Evolutionary conservation across 257 asterid genomes (phyloP).

Genomic region (Penstemon barbatus): DNA sequence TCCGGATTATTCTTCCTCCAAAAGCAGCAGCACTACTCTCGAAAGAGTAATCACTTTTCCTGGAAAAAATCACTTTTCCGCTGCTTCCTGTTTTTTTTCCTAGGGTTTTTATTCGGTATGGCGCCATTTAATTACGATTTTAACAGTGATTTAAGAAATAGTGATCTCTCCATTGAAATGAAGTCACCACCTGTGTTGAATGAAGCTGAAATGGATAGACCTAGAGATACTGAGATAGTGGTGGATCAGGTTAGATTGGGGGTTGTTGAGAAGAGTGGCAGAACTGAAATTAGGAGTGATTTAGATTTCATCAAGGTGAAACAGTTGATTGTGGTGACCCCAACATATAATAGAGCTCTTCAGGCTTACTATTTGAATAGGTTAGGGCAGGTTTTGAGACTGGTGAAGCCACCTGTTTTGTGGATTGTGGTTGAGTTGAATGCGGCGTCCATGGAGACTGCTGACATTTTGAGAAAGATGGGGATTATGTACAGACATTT

Average conservation of each 20-base stretch:
- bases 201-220: slow-evolving; percentile 36
- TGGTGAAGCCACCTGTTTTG: slow-evolving; percentile 71
- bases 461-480: slow-evolving; percentile 71
- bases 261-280: slow-evolving; percentile 29
- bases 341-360: slow-evolving; percentile 65
- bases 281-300: slow-evolving; percentile 31
- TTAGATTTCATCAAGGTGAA: slow-evolving; percentile 48
- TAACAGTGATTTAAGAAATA: slow-evolving; percentile 31
- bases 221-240: slow-evolving; percentile 32
- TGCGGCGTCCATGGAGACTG: slow-evolving; percentile 73
- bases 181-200: slow-evolving; percentile 33
- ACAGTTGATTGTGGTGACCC: slow-evolving; percentile 79
- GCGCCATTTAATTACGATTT: slow-evolving; percentile 57
- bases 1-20: slow-evolving; percentile 35
- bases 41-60: slow-evolving; percentile 50
- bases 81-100: slow-evolving; percentile 61
- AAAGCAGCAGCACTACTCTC: slow-evolving; percentile 37
- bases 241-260: slow-evolving; percentile 48
- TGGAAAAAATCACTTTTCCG: slow-evolving; percentile 61
- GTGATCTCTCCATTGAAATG: slow-evolving; percentile 48
- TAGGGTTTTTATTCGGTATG: slow-evolving; percentile 87
- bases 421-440: slow-evolving; percentile 97
- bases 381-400: slow-evolving; percentile 78
- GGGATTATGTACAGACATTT: slow-evolving; percentile 82
- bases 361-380: slow-evolving; percentile 82